Percentiles rank a stretch among this genome's conserved stretches.
Evolutionary conservation across 2,329 filamentous ascomycete genomes (phyloP).

Genomic region (Amylocarpus encephaloides): DNA sequence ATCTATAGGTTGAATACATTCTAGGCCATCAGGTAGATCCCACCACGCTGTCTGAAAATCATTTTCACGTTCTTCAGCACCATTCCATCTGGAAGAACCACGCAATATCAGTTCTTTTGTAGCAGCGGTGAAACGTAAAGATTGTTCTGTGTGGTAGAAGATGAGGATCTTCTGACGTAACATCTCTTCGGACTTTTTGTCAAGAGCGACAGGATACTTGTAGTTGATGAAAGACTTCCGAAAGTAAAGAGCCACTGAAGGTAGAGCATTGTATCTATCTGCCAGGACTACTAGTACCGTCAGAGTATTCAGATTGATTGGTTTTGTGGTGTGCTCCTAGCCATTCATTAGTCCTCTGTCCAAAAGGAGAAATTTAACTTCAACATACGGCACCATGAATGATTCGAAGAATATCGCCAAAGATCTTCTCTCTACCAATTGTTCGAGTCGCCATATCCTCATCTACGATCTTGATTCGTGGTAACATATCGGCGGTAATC

Average conservation of each 20-base stretch:
- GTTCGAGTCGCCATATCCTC: slow-evolving; percentile 61
- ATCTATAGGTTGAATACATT: slow-evolving; percentile 40
- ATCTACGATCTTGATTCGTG: slow-evolving; percentile 57
- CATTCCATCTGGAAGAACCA: slow-evolving; percentile 46
- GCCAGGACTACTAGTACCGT: slow-evolving; percentile 64
- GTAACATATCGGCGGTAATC: slow-evolving; percentile 47
- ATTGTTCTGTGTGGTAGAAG: slow-evolving; percentile 57
- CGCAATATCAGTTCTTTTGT: slow-evolving; percentile 61
- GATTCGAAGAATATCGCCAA: slow-evolving; percentile 61
- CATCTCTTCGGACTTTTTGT: slow-evolving; percentile 52
- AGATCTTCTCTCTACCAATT: slow-evolving; percentile 53
- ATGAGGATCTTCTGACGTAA: slow-evolving; percentile 65
- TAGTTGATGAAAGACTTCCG: slow-evolving; percentile 41
- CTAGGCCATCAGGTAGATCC: slow-evolving; percentile 62
- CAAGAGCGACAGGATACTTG: slow-evolving; percentile 47
- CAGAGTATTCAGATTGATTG: slow-evolving; percentile 52
- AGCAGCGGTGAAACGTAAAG: slow-evolving; percentile 51
- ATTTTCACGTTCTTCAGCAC: slow-evolving; percentile 27
- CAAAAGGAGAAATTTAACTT: background rate
- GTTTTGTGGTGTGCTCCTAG: slow-evolving; percentile 29
- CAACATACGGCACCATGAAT: slow-evolving; percentile 49
- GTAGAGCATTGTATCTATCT: slow-evolving; percentile 64
- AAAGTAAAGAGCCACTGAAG: slow-evolving; percentile 48
- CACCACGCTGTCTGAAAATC: slow-evolving; percentile 54
- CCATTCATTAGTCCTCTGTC: slow-evolving; percentile 1